These are phyloP conservation scores for Mycosphaerelloides madeirae DNA, from an alignment of 2,329 filamentous ascomycete genomes.

Conservation along the genomic window DNA sequence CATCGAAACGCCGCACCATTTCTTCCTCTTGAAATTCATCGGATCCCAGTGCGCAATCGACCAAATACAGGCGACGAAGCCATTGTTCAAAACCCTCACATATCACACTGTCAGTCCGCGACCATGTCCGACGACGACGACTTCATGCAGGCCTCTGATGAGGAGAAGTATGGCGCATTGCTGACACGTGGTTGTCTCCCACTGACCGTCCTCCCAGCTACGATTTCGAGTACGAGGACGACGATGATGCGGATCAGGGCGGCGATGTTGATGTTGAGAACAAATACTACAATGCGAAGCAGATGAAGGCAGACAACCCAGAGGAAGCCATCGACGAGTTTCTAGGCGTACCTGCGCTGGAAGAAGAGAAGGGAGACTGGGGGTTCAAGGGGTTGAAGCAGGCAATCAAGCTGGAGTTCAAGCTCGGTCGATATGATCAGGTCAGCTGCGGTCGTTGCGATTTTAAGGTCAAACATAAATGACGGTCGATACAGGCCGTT, in stretches of 20 bases:
- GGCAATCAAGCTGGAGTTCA: slow-evolving; percentile 95
- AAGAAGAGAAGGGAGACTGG: slow-evolving; percentile 94
- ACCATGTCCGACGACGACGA: slow-evolving; percentile 80
- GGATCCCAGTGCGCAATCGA: background rate
- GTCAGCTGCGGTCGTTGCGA: slow-evolving; percentile 41
- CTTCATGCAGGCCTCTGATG: slow-evolving; percentile 89
- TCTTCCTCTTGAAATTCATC: background rate
- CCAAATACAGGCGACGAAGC: slow-evolving; percentile 6
- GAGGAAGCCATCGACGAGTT: slow-evolving; percentile 90
- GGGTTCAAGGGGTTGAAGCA: slow-evolving; percentile 98
- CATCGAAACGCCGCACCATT: slow-evolving; percentile 1
- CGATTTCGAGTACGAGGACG: slow-evolving; percentile 96
- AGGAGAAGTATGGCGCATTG: slow-evolving; percentile 64
- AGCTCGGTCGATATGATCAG: slow-evolving; percentile 79
- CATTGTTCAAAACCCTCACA: background rate
- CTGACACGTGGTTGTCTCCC: slow-evolving; percentile 8
- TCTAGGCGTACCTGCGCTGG: slow-evolving; percentile 75
- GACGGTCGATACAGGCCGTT: slow-evolving; percentile 58
- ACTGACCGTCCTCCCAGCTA: slow-evolving; percentile 52
- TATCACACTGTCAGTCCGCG: slow-evolving; percentile 16
- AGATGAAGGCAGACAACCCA: slow-evolving; percentile 82
- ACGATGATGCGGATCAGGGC: slow-evolving; percentile 80
- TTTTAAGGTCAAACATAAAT: slow-evolving; percentile 15
- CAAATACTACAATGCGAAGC: slow-evolving; percentile 99
- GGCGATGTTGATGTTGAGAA: slow-evolving; percentile 96